Conservation (phyloP, 2,329 filamentous ascomycete species). For the Colletotrichum eremochloae region DNA sequence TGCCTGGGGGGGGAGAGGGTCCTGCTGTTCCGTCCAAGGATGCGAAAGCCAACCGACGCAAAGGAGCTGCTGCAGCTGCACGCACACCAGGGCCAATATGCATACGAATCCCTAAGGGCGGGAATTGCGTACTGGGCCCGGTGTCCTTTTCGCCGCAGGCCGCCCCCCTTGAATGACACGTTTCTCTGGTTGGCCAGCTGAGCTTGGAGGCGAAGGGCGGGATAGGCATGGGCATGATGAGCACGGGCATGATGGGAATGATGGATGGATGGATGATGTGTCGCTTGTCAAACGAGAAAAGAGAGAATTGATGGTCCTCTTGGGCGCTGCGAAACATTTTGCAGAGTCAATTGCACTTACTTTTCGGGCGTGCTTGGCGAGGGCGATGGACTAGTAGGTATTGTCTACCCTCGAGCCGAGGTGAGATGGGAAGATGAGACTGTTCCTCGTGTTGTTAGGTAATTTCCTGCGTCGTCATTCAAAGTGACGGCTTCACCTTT, state of each 20-base stretch:
- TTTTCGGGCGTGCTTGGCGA: not conserved
- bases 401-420: constrained; percentile 7
- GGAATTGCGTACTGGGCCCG: constrained; percentile 26
- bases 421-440: constrained; percentile 33
- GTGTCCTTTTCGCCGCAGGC: constrained; percentile 26
- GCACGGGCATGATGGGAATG: not conserved
- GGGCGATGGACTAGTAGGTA: not conserved
- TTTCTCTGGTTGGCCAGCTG: constrained; percentile 29
- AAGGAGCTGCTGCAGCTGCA: constrained; percentile 20
- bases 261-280: not conserved
- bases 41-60: constrained; percentile 33
- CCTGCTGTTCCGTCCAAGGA: constrained; percentile 18
- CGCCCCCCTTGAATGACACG: constrained; percentile 16
- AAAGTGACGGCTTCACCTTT: constrained; percentile 40
- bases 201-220: constrained; percentile 22
- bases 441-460: constrained; percentile 33
- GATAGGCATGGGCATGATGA: not conserved
- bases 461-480: constrained; percentile 35
- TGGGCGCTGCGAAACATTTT: not conserved
- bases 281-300: constrained; percentile 4
- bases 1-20: constrained; percentile 1
- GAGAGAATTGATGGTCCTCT: not conserved
- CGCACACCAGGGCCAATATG: constrained; percentile 25
- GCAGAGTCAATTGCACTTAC: constrained; percentile 9
- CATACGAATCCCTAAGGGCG: constrained; percentile 10